Evolutionary conservation across 805 yeast genomes (phyloP), one percentile per base, ranked within the genome.

Genomic region (Kluyveromyces lactis): DNA sequence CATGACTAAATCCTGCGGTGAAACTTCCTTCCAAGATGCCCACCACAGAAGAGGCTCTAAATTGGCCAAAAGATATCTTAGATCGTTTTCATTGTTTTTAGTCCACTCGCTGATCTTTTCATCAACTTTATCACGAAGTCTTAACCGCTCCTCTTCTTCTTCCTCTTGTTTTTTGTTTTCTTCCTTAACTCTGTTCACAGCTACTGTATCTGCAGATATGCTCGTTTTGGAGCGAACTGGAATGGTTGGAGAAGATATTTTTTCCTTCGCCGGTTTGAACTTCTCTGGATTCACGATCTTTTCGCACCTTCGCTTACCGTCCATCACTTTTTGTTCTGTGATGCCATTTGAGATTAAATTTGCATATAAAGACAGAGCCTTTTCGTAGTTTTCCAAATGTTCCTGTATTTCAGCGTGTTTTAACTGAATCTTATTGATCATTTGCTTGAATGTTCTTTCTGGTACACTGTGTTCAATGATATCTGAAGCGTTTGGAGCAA

Each of bases 351-450:
- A 73, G 13, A 92, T 69, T 37, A 89, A 67, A 26, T 66, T 58
- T 42, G 71, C 72, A 67, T 86, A 90, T 4, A 73, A 55, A 0
- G 60, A 66, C 18, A 84, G 65, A 0, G 97, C 81, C 5, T 72
- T 79, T 40, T 68, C 55, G 59, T 71, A 85, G 48, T 72, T 73
- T 51, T 92, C 99, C 39, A 78, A 52, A 58, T 77, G 77, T 60
- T 92, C 99, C 30, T 79, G 68, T 2, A 90, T 80, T 53, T 92
- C 97, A 0, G 96, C 97, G 46, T 76, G 75, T 44, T 81, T 76
- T 2, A 73, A 62, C 36, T 77, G 58, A 13, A 90, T 67, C 58
- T 86, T 89, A 18, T 73, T 60, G 81, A 87, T 86, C 59, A 92
- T 77, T 13, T 76, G 78, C 53, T 73, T 77, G 38, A 46, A 58